Base-by-base conservation (phyloP, 1,284 basidiomycete genomes). In the Fistulina hepatica region DNA sequence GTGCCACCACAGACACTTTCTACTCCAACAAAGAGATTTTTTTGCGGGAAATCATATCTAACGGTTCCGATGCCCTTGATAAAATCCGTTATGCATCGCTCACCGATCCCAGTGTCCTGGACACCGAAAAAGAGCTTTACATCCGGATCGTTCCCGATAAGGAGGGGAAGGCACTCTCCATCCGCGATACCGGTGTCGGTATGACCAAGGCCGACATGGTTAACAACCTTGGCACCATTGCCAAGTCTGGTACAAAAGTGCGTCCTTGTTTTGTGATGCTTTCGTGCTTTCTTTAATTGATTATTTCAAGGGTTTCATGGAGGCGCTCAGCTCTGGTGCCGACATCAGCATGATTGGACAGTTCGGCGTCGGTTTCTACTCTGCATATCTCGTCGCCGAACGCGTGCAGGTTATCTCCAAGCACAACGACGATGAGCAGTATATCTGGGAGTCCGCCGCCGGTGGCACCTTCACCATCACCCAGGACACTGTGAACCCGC, bases 331-430 rank as follows among this genome's bases (percentile, higher is more conserved):
- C 61, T 93, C 92, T 34, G 94, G 94, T 55, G 95, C 94, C 52
- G 92, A 95, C 60, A 94, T 95, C 52, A 92, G 88, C 46, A 85
- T 85, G 81, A 85, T 85, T 50, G 83, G 83, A 58, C 85, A 89
- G 69, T 92, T 95, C 64, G 91, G 92, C 91, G 94, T 97, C 65
- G 91, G 94, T 72, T 98, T 98, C 83, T 98, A 98, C 80, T 97
- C 94, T 36, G 89, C 91, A 17, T 99, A 98, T 77, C 89, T 98
- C 53, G 93, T 97, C 50, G 93, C 95, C 54, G 93, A 98, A 67
- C 83, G 83, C 51, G 95, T 98, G 8, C 91, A 97, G 68, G 86
- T 98, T 58, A 86, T 97, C 68, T 94, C 94, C 54, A 98, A 98
- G 73, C 90, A 99, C 80, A 98, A 98, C 60, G 95, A 99, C 57